Base-by-base conservation (phyloP, 768 basidiomycete species). In the Termitomyces sp. region DNA sequence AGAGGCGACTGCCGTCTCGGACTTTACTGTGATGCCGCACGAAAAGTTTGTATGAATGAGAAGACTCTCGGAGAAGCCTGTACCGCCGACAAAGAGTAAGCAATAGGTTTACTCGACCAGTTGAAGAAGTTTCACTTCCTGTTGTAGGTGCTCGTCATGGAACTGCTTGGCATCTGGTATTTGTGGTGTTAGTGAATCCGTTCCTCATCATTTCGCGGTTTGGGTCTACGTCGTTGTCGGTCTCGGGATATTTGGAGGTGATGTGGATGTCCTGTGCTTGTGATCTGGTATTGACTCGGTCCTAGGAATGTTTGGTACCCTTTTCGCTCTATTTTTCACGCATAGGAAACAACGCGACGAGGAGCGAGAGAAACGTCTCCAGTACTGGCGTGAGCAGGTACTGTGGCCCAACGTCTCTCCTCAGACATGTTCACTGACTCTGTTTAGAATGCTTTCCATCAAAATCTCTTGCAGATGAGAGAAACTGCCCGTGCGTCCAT, bases 301-400 rank as follows among this genome's bases (percentile, higher is more conserved):
- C 47, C 31, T 43, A 94, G 93, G 90, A 50, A 92, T 95, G 82
- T 75, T 84, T 61, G 88, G 82, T 15, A 88, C 88, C 9, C 78
- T 94, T 46, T 73, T 84, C 56, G 80, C 82, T 4, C 77, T 96
- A 40, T 94, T 84, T 75, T 78, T 86, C 66, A 66, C 89, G 7
- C 92, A 94, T 67, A 77, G 86, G 43, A 83, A 85, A 65, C 83
- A 89, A 65, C 85, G 93, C 66, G 86, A 87, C 46, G 73, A 78
- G 60, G 92, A 94, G 68, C 87, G 91, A 50, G 87, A 91, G 75
- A 93, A 89, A 73, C 88, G 93, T 65, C 76, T 87, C 47, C 91
- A 93, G 70, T 94, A 95, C 74, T 94, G 93, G 88, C 86, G 87
- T 66, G 93, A 95, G 77, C 92, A 93, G 81, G 88, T 86, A 64